Base-by-base conservation (phyloP, 1,139 yeast genomes). In the Debaryomyces sp. region DNA sequence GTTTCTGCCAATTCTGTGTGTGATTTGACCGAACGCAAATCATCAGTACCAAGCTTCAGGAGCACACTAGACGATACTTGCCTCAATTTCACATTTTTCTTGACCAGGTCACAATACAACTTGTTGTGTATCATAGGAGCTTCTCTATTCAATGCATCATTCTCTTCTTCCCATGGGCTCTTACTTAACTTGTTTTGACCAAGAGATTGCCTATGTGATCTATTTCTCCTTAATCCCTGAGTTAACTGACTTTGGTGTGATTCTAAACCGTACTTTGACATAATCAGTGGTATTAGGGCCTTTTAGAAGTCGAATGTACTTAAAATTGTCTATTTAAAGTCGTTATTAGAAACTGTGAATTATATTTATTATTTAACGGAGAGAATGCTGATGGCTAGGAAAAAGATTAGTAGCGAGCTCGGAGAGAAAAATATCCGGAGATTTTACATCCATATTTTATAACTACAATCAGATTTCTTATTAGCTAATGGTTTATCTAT, bases 1-100 rank as follows among this genome's bases (percentile, higher is more conserved):
- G 96, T 88, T 59, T 89, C 88, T 3, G 94, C 89, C 57, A 85
- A 69, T 59, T 86, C 87, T 7, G 88, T 83, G 64, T 87, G 94
- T 1, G 89, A 82, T 51, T 78, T 79, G 27, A 82, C 86, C 40
- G 72, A 64, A 49, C 75, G 68, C 41, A 80, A 59, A 41, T 75
- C 78, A 39, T 73, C 78, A 26, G 62, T 59, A 43, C 66, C 65
- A 44, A 74, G 57, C 49, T 70, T 69, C 46, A 60, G 65, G 36
- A 73, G 58, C 38, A 71, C 74, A 12, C 67, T 67, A 37, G 66
- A 60, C 1, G 72, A 62, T 1, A 62, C 57, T 36, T 37, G 58
- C 45, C 49, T 52, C 54, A 13, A 52, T 17, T 41, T 29, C 32
- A 40, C 17, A 48, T 45, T 23, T 27, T 41, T 41, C 24, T 46